Percentiles rank a stretch among this genome's conserved stretches.
Evolutionary conservation across 768 basidiomycete species (phyloP).

Genomic region (Rhodosporidiobolus sp.): DNA sequence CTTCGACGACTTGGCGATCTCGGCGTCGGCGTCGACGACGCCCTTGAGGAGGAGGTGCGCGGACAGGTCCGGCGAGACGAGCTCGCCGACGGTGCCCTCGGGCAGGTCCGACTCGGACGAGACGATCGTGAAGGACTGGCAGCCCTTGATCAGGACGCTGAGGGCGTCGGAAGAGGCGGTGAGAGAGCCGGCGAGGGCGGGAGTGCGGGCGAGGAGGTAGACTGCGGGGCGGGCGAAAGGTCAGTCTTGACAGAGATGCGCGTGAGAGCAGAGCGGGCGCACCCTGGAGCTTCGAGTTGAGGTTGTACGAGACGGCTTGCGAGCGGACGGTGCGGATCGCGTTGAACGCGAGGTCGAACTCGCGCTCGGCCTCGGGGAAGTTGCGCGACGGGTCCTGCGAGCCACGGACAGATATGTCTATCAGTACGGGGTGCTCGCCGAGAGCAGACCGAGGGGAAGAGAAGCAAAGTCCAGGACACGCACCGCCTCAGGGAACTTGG

Average conservation of each 20-base stretch:
- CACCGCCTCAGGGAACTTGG: constrained; percentile 75
- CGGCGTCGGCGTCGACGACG: constrained; percentile 79
- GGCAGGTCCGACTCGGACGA: constrained; percentile 67
- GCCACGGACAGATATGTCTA: neutral
- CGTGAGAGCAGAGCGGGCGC: constrained; percentile 39
- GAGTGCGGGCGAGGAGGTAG: constrained; percentile 68
- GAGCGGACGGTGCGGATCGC: constrained; percentile 76
- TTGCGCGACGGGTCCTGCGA: constrained; percentile 32
- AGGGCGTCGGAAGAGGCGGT: constrained; percentile 52
- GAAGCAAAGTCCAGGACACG: constrained; percentile 47
- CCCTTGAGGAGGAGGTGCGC: constrained; percentile 84
- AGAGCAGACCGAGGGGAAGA: constrained; percentile 50
- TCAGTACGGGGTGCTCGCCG: neutral
- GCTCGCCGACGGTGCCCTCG: constrained; percentile 77
- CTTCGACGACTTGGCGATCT: constrained; percentile 86
- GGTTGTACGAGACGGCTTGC: constrained; percentile 80
- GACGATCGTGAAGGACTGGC: constrained; percentile 70
- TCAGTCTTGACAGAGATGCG: neutral
- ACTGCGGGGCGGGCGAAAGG: constrained; percentile 54
- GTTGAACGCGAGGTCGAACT: constrained; percentile 80
- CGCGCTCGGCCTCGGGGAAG: constrained; percentile 66
- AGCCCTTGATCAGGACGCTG: constrained; percentile 78
- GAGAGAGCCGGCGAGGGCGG: constrained; percentile 65
- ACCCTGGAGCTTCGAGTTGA: constrained; percentile 82
- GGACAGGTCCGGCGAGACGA: constrained; percentile 69